Percentiles rank a stretch among this genome's conserved stretches.
phyloP scores from a whole-genome alignment of 192 early-diverging fungal genomes.

The Backusella australiensis region DNA sequence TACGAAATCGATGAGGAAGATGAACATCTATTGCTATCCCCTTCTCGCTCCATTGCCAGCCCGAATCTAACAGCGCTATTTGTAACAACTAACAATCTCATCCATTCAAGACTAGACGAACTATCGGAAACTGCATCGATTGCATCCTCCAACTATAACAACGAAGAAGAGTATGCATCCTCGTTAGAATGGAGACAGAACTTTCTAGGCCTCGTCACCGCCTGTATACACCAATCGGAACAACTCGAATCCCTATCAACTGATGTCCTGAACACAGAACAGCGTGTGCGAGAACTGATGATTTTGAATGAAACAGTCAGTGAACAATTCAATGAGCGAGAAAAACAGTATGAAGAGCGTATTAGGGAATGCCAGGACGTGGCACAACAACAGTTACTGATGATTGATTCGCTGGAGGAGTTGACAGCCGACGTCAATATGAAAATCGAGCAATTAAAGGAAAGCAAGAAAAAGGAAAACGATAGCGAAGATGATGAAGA shows the following conservation, averaged over 20 bases:
- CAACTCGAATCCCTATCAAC: slow-evolving; percentile 27
- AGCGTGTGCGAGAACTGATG: slow-evolving; percentile 23
- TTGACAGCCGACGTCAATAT: slow-evolving; percentile 15
- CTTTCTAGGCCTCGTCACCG: slow-evolving; percentile 13
- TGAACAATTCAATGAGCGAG: slow-evolving; percentile 27
- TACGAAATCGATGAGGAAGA: neutral
- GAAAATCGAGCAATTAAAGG: slow-evolving; percentile 10
- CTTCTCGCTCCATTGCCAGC: slow-evolving; percentile 2
- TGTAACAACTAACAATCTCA: slow-evolving; percentile 29
- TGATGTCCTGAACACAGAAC: slow-evolving; percentile 25
- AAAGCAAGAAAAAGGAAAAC: neutral
- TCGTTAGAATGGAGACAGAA: slow-evolving; percentile 15
- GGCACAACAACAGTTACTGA: slow-evolving; percentile 16
- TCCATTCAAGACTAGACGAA: slow-evolving; percentile 28
- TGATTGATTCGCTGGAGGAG: slow-evolving; percentile 24
- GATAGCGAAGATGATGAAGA: neutral
- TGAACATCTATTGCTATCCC: neutral
- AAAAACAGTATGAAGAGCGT: slow-evolving; percentile 22
- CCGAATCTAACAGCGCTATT: slow-evolving; percentile 26
- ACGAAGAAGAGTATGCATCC: neutral
- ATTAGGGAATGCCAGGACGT: slow-evolving; percentile 23
- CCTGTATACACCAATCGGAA: slow-evolving; percentile 31
- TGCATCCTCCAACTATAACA: neutral
- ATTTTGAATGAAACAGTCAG: slow-evolving; percentile 8
- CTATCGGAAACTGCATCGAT: slow-evolving; percentile 23